Conservation (phyloP, 2,329 filamentous ascomycete genomes). For the Fusarium xylarioides region DNA sequence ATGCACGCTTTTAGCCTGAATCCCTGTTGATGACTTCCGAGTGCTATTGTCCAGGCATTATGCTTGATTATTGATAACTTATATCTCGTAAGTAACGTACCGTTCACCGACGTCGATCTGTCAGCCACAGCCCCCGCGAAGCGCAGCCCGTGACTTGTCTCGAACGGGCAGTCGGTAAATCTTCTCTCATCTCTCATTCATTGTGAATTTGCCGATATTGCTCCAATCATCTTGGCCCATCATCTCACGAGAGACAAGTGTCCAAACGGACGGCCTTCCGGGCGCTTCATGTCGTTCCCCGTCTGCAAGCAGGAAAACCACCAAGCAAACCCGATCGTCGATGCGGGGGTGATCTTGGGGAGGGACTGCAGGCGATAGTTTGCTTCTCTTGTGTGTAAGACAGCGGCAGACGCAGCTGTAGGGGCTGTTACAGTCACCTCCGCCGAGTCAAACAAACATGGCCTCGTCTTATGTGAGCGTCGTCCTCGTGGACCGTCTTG, state of each 20-base stretch:
- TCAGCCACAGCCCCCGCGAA: constrained; percentile 37
- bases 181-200: constrained; percentile 22
- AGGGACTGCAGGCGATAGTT: constrained; percentile 26
- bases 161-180: constrained; percentile 21
- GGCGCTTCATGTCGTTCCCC: constrained; percentile 25
- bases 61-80: constrained; percentile 1
- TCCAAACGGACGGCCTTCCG: constrained; percentile 29
- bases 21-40: neutral
- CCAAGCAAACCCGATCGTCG: constrained; percentile 25
- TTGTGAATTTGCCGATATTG: neutral
- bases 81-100: constrained; percentile 1
- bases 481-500: constrained; percentile 23
- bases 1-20: constrained; percentile 21
- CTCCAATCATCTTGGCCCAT: constrained; percentile 29
- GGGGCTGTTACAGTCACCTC: neutral
- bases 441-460: constrained; percentile 20
- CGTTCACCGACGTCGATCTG: constrained; percentile 24
- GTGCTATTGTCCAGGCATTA: constrained; percentile 6
- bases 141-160: constrained; percentile 35
- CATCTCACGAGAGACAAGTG: neutral
- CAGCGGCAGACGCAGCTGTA: constrained; percentile 6
- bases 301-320: constrained; percentile 10
- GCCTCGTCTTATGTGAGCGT: constrained; percentile 14
- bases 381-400: constrained; percentile 12
- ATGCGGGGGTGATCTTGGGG: constrained; percentile 9